Conservation (phyloP, 192 early-diverging fungal species). For the Coemansia guatemalensis region DNA sequence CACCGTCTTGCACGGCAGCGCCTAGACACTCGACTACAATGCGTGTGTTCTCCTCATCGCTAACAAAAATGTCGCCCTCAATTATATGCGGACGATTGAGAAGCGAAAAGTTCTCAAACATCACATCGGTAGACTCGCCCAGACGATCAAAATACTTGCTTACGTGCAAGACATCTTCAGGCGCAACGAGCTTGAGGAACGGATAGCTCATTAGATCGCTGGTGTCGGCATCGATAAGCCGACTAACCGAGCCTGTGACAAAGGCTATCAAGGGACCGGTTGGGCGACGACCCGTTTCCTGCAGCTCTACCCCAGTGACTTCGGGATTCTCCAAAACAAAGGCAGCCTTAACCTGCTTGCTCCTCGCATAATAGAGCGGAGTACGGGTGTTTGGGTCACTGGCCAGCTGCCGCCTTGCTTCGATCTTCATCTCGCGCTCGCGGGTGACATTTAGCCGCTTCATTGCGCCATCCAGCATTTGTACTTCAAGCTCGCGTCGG, state of each 20-base stretch:
- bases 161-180: conserved; percentile 27
- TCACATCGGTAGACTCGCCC: conserved; percentile 25
- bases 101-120: conserved; percentile 39
- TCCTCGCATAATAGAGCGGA: conserved; percentile 29
- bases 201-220: conserved; percentile 32
- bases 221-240: conserved; percentile 33
- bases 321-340: conserved; percentile 40
- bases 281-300: conserved; percentile 13
- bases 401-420: background rate
- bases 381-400: conserved; percentile 11
- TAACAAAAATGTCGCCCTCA: conserved; percentile 36
- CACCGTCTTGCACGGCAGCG: conserved; percentile 41
- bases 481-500: conserved; percentile 38
- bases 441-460: conserved; percentile 29
- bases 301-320: conserved; percentile 5
- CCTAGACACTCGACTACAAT: conserved; percentile 45
- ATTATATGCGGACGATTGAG: conserved; percentile 36
- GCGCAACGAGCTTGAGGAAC: conserved; percentile 45
- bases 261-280: conserved; percentile 40
- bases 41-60: conserved; percentile 27
- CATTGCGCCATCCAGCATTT: conserved; percentile 48
- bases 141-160: conserved; percentile 34
- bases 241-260: conserved; percentile 32
- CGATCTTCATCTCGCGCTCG: conserved; percentile 11
- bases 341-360: conserved; percentile 31